Evolutionary conservation across 225 moss, liverwort and hornwort species (phyloP).

Genomic region (Sphagnum tenellum): DNA sequence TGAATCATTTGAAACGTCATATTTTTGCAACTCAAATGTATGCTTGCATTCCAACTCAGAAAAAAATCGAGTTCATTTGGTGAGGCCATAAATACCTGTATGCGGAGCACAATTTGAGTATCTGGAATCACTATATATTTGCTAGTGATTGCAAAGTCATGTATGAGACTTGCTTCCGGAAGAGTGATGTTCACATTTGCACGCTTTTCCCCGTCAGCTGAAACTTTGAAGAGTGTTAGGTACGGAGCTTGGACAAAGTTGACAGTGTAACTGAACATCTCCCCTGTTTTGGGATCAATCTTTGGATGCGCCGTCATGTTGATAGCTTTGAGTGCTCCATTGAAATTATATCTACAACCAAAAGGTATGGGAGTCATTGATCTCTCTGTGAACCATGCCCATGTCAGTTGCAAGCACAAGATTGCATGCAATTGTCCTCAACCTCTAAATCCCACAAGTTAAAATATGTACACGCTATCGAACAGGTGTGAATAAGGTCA

Average conservation of each 20-base stretch:
- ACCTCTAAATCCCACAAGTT: too few species aligned
- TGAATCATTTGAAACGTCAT: not conserved
- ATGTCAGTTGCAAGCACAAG: too few species aligned
- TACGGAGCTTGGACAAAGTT: constrained; percentile 39
- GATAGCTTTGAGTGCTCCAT: constrained; percentile 35
- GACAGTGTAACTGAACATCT: constrained; percentile 52
- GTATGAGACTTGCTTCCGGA: constrained; percentile 54
- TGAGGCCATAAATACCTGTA: constrained; percentile 18
- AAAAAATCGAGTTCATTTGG: not conserved
- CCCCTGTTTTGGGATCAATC: constrained; percentile 60
- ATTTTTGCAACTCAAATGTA: not conserved
- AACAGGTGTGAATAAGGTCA: too few species aligned
- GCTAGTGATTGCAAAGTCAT: constrained; percentile 73
- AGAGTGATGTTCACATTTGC: constrained; percentile 58
- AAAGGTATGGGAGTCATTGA: too few species aligned
- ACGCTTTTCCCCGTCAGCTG: constrained; percentile 39
- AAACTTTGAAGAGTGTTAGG: constrained; percentile 56
- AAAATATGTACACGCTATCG: too few species aligned
- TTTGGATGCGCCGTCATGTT: constrained; percentile 82
- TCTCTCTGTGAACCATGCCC: too few species aligned
- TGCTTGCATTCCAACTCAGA: not conserved
- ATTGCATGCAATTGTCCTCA: too few species aligned
- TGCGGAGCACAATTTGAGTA: constrained; percentile 54
- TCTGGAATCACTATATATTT: constrained; percentile 73
- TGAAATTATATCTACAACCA: constrained; percentile 42